Evolutionary conservation across 495 filamentous ascomycete genomes (phyloP).

Genomic region (Daldinia grandis): DNA sequence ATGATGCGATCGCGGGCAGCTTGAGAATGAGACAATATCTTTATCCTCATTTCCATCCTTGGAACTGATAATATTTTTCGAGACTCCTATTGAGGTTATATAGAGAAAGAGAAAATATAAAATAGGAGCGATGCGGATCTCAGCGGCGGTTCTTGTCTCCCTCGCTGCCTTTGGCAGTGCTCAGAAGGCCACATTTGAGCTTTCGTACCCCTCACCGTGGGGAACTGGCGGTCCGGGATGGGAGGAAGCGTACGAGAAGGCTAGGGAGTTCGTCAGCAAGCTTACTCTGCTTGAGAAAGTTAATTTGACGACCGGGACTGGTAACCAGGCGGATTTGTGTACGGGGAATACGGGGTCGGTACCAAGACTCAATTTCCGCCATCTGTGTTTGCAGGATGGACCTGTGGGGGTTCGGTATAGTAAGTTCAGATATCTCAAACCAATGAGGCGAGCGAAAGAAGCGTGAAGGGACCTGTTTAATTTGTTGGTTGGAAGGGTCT

Average conservation of each 20-base stretch:
- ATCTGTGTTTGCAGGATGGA: constrained; percentile 60
- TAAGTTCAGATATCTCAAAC: constrained; percentile 22
- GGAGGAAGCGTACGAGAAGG: constrained; percentile 81
- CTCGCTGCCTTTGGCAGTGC: constrained; percentile 31
- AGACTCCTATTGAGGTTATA: not conserved
- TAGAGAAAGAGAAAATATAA: not conserved
- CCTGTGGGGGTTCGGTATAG: constrained; percentile 58
- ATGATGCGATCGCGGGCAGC: constrained; percentile 22
- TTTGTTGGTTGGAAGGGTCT: not conserved
- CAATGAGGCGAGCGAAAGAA: not conserved
- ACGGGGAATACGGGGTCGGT: constrained; percentile 75
- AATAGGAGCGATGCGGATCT: constrained; percentile 18
- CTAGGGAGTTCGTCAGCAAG: constrained; percentile 71
- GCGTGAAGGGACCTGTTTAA: not conserved
- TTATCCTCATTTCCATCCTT: not conserved
- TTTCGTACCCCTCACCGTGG: constrained; percentile 81
- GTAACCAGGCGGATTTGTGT: constrained; percentile 76
- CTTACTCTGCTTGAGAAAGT: constrained; percentile 86
- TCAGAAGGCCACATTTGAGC: constrained; percentile 50
- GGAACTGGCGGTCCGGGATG: constrained; percentile 69
- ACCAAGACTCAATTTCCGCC: constrained; percentile 54
- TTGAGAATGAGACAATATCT: constrained; percentile 7
- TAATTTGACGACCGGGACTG: constrained; percentile 77
- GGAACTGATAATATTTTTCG: not conserved
- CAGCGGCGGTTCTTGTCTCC: constrained; percentile 13